Evolutionary conservation across 768 basidiomycete genomes (phyloP).

Genomic region (Sporobolomyces pararoseus): DNA sequence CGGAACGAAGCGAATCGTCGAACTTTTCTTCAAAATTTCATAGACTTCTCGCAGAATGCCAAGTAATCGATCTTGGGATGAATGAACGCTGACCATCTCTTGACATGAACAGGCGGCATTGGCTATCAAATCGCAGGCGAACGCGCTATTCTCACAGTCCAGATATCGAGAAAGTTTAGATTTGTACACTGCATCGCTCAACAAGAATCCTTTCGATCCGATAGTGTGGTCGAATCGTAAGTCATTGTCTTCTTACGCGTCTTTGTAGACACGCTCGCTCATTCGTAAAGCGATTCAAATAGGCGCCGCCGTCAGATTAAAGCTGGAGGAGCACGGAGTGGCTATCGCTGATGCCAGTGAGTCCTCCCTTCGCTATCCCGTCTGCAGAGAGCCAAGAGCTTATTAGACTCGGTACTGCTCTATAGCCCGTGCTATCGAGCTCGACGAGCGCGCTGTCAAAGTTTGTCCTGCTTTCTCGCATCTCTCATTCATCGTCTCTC

Average conservation of each 20-base stretch:
- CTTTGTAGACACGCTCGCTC: too few relatives aligned
- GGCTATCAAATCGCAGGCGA: slow-evolving; percentile 72
- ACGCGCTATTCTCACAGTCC: slow-evolving; percentile 78
- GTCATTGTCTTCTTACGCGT: slow-evolving; percentile 8
- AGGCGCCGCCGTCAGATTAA: slow-evolving; percentile 78
- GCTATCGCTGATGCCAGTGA: slow-evolving; percentile 80
- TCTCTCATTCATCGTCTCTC: not conserved
- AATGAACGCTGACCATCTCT: too few relatives aligned
- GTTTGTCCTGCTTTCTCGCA: slow-evolving; percentile 17
- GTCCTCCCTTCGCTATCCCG: slow-evolving; percentile 41
- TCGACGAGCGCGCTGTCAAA: slow-evolving; percentile 87
- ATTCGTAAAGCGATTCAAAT: not conserved
- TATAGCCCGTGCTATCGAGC: slow-evolving; percentile 72
- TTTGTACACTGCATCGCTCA: slow-evolving; percentile 78
- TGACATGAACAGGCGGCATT: slow-evolving; percentile 40
- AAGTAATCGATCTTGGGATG: too few relatives aligned
- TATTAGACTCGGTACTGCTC: too few relatives aligned
- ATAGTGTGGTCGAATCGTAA: slow-evolving; percentile 86
- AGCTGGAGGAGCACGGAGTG: slow-evolving; percentile 86
- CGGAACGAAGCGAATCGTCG: too few relatives aligned
- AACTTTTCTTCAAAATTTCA: too few relatives aligned
- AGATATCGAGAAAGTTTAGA: slow-evolving; percentile 71
- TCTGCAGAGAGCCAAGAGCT: not conserved
- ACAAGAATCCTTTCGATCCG: slow-evolving; percentile 78
- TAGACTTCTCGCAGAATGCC: too few relatives aligned